Evolutionary conservation across 2,329 filamentous ascomycete genomes (phyloP), one percentile per base, ranked within the genome.

Genomic region (Metarhizium humberi): DNA sequence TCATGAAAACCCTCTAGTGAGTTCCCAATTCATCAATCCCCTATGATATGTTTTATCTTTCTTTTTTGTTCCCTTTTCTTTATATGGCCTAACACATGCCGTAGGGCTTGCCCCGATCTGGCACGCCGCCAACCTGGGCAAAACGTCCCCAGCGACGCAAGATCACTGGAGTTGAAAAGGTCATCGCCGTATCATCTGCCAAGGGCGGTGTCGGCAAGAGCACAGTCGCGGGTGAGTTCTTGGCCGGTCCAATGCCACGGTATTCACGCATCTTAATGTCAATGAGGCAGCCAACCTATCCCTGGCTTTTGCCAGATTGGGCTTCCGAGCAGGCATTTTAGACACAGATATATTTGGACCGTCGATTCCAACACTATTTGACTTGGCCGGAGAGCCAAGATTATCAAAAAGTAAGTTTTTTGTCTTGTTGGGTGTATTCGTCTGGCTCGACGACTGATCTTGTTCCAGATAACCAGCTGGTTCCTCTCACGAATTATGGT

Each of bases 151-250:
- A 90, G 63, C 86, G 87, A 64, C 82, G 90, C 60, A 85, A 82
- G 62, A 95, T 99, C 62, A 80, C 81, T 30, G 85, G 92, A 68
- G 92, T 99, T 29, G 81, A 84, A 61, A 96, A 95, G 68, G 85
- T 96, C n/a, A 83, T 99, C 57, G 91, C 92, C n/a, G 90, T 99
- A 14, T 96, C 91, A 4, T 97, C 92, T 1, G 94, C 94, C 14
- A 99, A 99, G 68, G 94, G 94, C 2, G 94, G 94, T n/a, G 94
- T 99, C 0, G 94, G 94, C 1, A 99, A 99, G 69, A 96, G 90
- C 62, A 99, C 94, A 7, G 85, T 97, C 48, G 86, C 92, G 57
- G 87, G 89, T 89, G 65, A 53, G 72, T 69, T 25, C 40, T 11
- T 14, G 38, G 38, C 14, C 5, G 14, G 13, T 40, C 14, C 8